Conservation (phyloP, 1,284 basidiomycete species). For the Grifola frondosa region DNA sequence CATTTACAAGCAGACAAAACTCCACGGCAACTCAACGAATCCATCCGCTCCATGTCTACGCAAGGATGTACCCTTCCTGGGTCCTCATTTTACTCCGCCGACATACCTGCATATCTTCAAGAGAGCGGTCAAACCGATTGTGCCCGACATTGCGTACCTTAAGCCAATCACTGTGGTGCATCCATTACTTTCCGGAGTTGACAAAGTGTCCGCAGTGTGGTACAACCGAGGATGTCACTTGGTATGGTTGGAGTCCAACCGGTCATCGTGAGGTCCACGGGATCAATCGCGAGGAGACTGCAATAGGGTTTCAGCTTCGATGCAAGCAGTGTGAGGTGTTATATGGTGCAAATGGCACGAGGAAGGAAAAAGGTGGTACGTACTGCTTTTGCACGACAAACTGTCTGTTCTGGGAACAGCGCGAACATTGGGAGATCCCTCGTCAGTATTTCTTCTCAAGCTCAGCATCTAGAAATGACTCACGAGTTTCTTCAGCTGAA, state of each 20-base stretch:
- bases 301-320: constrained; percentile 19
- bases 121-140: background rate
- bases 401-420: constrained; percentile 11
- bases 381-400: constrained; percentile 17
- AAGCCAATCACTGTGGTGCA: constrained; percentile 26
- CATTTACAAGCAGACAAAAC: constrained; percentile 11
- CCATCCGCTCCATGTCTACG: background rate
- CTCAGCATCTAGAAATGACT: background rate
- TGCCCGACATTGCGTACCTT: constrained; percentile 16
- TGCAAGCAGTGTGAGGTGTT: constrained; percentile 16
- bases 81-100: background rate
- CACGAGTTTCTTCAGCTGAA: background rate
- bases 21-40: constrained; percentile 6
- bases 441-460: constrained; percentile 8
- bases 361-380: no score
- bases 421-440: constrained; percentile 9
- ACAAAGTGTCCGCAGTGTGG: constrained; percentile 18
- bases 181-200: constrained; percentile 18
- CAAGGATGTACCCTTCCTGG: background rate
- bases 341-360: background rate
- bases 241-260: constrained; percentile 19
- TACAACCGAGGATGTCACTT: constrained; percentile 4
- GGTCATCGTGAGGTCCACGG: constrained; percentile 24
- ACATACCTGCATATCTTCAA: background rate
- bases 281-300: constrained; percentile 16